These are phyloP conservation scores for Diplodia intermedia DNA, from an alignment of 2,329 filamentous ascomycete species.

Conservation along the genomic window DNA sequence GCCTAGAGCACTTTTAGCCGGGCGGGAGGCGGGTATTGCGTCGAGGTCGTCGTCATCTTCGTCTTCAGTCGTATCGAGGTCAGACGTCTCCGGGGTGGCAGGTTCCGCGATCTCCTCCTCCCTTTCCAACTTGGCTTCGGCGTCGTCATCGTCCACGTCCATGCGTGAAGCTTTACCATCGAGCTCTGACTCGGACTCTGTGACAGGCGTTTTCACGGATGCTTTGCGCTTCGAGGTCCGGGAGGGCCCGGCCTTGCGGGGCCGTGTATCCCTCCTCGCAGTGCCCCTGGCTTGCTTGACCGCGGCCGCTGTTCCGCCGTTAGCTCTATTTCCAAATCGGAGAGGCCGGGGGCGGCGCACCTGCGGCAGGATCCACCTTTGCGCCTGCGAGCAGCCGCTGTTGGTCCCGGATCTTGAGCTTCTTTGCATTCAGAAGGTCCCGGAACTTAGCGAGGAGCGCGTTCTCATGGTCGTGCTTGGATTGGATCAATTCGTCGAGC, in stretches of 20 bases:
- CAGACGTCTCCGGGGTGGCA: conserved; percentile 44
- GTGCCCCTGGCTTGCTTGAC: conserved; percentile 41
- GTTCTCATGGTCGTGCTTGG: conserved; percentile 72
- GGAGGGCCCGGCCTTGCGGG: conserved; percentile 44
- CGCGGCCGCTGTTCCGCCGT: conserved; percentile 39
- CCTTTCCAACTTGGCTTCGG: conserved; percentile 40
- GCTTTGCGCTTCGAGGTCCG: conserved; percentile 48
- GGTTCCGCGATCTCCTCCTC: conserved; percentile 14
- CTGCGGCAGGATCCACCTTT: conserved; percentile 51
- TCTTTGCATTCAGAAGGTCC: conserved; percentile 77
- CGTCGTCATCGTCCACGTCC: conserved; percentile 39
- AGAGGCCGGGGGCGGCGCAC: conserved; percentile 36
- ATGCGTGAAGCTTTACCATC: conserved; percentile 42
- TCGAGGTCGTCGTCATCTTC: conserved; percentile 38
- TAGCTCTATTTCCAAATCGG: conserved; percentile 12
- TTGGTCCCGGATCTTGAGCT: conserved; percentile 78
- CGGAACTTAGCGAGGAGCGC: conserved; percentile 73
- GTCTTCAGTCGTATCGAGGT: conserved; percentile 45
- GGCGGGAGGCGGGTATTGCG: conserved; percentile 9
- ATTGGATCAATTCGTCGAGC: conserved; percentile 69
- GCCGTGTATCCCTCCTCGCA: conserved; percentile 12
- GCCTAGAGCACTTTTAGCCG: conserved; percentile 12
- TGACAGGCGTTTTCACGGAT: conserved; percentile 27
- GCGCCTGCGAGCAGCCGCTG: conserved; percentile 66
- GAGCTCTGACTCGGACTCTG: conserved; percentile 43